These are phyloP conservation scores for Corchorus capsularis DNA, from an alignment of 345 rosid genomes.

Conservation along the genomic window DNA sequence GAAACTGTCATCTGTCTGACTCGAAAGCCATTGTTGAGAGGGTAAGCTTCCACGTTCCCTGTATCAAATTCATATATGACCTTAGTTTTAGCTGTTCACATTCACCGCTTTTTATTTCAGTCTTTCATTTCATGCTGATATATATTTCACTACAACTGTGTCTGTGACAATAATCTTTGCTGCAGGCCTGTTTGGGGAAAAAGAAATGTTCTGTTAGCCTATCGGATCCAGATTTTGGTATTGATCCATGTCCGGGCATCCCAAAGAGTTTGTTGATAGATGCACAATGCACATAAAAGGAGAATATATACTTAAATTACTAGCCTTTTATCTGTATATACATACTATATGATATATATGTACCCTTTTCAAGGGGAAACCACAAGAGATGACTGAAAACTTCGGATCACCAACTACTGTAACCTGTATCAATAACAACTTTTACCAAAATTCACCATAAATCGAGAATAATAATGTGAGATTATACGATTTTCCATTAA, in stretches of 20 bases:
- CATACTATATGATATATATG: background rate
- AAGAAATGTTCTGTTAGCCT: conserved; percentile 44
- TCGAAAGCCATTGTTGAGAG: conserved; percentile 42
- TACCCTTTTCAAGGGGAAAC: background rate
- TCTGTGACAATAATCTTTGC: background rate
- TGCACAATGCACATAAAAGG: conserved; percentile 48
- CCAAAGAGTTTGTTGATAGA: conserved; percentile 52
- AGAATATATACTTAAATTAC: background rate
- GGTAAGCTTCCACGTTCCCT: conserved; percentile 32
- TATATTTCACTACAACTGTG: too few species aligned
- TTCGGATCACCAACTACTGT: too few species aligned
- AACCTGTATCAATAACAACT: background rate
- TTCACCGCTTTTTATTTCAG: too few species aligned
- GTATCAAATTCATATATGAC: too few species aligned
- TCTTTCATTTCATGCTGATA: background rate
- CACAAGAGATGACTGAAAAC: background rate
- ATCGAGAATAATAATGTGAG: background rate
- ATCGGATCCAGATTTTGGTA: conserved; percentile 34
- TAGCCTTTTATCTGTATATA: too few species aligned
- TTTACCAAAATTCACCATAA: background rate
- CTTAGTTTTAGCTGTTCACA: background rate
- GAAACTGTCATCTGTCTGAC: conserved; percentile 47
- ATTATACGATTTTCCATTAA: background rate
- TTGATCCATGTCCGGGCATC: conserved; percentile 52
- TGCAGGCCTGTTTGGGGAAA: conserved; percentile 57